A percentile compares a stretch with the other conserved stretches of the same genome.
These are phyloP conservation scores for Phyllostachys edulis DNA, from an alignment of 176 grass and related monocot species.

Conservation along the genomic window DNA sequence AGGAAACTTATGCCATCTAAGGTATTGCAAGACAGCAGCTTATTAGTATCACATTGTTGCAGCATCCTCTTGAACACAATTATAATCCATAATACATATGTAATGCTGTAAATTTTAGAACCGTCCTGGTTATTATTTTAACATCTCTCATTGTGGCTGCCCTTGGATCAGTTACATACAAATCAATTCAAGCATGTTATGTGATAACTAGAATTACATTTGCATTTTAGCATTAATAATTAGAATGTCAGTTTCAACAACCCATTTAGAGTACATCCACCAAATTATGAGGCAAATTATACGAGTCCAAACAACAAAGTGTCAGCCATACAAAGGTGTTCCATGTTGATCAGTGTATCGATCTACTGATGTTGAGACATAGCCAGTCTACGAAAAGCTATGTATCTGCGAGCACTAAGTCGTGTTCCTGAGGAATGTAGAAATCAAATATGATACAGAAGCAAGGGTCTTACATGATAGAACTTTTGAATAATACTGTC, in stretches of 20 bases:
- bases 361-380: background rate
- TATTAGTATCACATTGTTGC: background rate
- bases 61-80: background rate
- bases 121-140: background rate
- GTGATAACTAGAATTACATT: background rate
- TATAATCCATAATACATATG: background rate
- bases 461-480: slow-evolving; percentile 51
- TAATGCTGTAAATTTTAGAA: background rate
- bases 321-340: background rate
- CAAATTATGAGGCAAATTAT: background rate
- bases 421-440: background rate
- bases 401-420: background rate
- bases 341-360: background rate
- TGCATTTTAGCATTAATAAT: background rate
- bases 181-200: background rate
- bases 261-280: background rate
- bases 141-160: background rate
- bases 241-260: background rate
- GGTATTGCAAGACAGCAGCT: background rate
- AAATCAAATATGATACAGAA: background rate
- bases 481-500: slow-evolving; percentile 55
- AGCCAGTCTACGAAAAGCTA: background rate
- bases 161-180: background rate
- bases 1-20: background rate
- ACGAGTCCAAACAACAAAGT: background rate